Conservation (phyloP, 805 yeast species). For the Starmerella lactis-condensi region DNA sequence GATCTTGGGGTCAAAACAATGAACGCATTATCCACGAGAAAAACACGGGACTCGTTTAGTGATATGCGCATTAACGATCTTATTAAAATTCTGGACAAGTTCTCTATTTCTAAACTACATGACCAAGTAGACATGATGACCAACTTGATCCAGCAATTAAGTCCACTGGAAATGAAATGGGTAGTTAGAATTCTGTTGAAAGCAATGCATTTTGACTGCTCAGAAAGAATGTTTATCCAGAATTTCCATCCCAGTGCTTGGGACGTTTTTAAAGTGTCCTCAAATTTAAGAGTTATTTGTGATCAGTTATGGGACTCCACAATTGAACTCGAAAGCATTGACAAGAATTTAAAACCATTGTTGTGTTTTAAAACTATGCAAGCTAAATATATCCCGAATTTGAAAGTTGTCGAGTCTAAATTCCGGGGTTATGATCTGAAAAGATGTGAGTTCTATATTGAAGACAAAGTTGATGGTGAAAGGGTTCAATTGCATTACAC, state of each 20-base stretch:
- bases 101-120: constrained; percentile 24
- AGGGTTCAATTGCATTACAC: constrained; percentile 59
- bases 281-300: constrained; percentile 43
- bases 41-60: constrained; percentile 25
- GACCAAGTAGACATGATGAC: constrained; percentile 30
- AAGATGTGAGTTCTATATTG: constrained; percentile 38
- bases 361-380: constrained; percentile 61
- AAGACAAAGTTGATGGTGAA: constrained; percentile 90
- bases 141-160: constrained; percentile 35
- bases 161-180: constrained; percentile 47
- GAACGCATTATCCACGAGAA: constrained; percentile 33
- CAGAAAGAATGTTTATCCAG: constrained; percentile 39
- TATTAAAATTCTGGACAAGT: constrained; percentile 29
- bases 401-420: constrained; percentile 27
- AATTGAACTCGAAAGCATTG: constrained; percentile 26
- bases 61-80: constrained; percentile 32
- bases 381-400: constrained; percentile 39
- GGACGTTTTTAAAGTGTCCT: constrained; percentile 43
- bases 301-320: constrained; percentile 36
- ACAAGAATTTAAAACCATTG: constrained; percentile 29
- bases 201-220: constrained; percentile 30
- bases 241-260: constrained; percentile 69
- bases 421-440: constrained; percentile 10
- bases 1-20: constrained; percentile 32
- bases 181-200: constrained; percentile 46